Evolutionary conservation across 164 flowering plant species (phyloP), one percentile per base, ranked within the genome.

Genomic region (Magnolia kwangsiensis): DNA sequence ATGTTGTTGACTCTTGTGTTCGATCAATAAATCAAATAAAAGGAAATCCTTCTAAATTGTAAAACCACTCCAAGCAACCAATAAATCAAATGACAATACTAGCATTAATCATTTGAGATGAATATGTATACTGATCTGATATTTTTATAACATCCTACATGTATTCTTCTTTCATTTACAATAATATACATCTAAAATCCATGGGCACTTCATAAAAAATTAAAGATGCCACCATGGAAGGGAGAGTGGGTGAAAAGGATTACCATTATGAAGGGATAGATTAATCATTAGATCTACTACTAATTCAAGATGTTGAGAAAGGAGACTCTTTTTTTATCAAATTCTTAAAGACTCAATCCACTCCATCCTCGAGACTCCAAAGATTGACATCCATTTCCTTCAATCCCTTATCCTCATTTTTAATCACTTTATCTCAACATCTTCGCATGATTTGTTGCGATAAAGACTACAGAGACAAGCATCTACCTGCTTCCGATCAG

Each of bases 261-360:
- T 61, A 20, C 18, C n/a, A 16, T 61, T 8, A 19, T 61, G n/a
- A 10, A 31, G 8, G 29, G 8, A 2, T 27, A 27, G 29, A 27
- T 27, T 51, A 14, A 2, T 51, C 2, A 67, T 4, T 11, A 68
- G 37, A 27, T 49, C 50, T 13, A 10, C 64, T 66, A 66, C 6
- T 72, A 50, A 58, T 37, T 61, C 27, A 78, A 21, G 74, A 67
- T 64, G 51, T 70, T 77, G 27, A 74, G 88, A 49, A 92, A 88
- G 1, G 83, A 81, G 76, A 89, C 93, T 77, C 92, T 18, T 89
- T 85, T 63, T 85, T 82, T 66, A 92, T 87, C 80, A 88, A 80
- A 50, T 86, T 83, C 78, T 88, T 87, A 37, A 85, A 87, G 24
- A 85, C 78, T 73, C 85, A 78, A 50, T 87, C 87, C n/a, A 89